These are phyloP conservation scores for Heimioporus sp. DNA, from an alignment of 768 basidiomycete genomes.

Conservation along the genomic window DNA sequence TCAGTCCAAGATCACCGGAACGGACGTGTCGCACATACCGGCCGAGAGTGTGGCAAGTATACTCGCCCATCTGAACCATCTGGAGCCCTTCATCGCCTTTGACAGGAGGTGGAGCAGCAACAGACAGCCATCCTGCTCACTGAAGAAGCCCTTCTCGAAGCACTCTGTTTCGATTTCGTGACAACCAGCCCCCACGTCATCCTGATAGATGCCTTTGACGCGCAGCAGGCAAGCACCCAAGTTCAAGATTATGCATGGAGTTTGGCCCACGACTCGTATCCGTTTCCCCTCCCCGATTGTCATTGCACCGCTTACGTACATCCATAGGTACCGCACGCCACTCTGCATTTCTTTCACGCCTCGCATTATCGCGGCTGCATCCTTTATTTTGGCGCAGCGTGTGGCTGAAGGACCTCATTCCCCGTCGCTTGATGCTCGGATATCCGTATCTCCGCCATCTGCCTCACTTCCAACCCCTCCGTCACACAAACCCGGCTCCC, in stretches of 20 bases:
- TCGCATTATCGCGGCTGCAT: conserved; percentile 71
- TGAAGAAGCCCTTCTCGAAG: conserved; percentile 79
- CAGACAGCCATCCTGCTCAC: conserved; percentile 66
- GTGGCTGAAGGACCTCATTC: conserved; percentile 72
- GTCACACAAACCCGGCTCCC: conserved; percentile 69
- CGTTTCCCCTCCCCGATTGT: conserved; percentile 23
- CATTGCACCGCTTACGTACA: conserved; percentile 5
- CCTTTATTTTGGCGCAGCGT: conserved; percentile 74
- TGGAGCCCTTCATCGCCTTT: background rate
- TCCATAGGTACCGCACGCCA: conserved; percentile 70
- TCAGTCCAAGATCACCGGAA: conserved; percentile 61
- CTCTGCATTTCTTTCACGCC: conserved; percentile 70
- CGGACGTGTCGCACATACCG: conserved; percentile 54
- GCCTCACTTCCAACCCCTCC: conserved; percentile 81
- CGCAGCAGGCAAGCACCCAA: conserved; percentile 42
- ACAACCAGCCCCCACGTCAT: conserved; percentile 75
- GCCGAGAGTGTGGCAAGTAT: conserved; percentile 62
- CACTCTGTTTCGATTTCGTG: conserved; percentile 83
- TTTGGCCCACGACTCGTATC: conserved; percentile 81
- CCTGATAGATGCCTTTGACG: conserved; percentile 70
- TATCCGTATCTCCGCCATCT: conserved; percentile 68
- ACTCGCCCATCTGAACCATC: background rate
- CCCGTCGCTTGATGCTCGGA: conserved; percentile 69
- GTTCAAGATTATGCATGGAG: conserved; percentile 83
- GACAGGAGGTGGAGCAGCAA: conserved; percentile 73